phyloP scores from a whole-genome alignment of 78 protist genomes.

The Protostelium mycophagum region DNA sequence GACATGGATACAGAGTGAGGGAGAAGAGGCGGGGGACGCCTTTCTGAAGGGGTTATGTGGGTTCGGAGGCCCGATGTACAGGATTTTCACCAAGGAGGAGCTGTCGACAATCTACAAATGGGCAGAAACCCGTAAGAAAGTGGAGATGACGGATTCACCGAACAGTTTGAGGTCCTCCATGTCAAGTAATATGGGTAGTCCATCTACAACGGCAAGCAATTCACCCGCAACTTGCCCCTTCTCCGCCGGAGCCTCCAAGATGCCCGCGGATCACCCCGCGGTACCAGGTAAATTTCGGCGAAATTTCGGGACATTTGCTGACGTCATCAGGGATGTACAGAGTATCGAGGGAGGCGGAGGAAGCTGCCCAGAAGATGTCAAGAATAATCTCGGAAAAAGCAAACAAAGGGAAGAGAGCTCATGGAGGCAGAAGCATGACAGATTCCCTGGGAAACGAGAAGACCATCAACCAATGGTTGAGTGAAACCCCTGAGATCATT shows the following conservation, averaged over 20 bases:
- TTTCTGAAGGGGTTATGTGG: neutral
- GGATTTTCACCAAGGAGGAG: neutral
- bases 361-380: neutral
- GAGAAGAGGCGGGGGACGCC: neutral
- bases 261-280: neutral
- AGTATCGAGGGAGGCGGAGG: neutral
- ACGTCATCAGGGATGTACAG: no score
- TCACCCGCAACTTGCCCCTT: no score
- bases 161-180: no score
- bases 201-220: no score
- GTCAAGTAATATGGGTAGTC: no score
- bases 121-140: neutral
- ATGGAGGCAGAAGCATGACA: neutral
- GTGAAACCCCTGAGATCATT: neutral
- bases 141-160: no score
- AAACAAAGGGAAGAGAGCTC: neutral
- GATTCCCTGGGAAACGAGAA: neutral
- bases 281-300: neutral
- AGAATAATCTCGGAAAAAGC: neutral
- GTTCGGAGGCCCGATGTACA: neutral
- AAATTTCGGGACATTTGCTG: neutral
- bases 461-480: neutral
- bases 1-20: neutral
- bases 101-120: neutral
- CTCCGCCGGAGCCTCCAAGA: no score